phyloP scores from a whole-genome alignment of 2,329 filamentous ascomycete genomes.

The Biscogniauxia marginata region DNA sequence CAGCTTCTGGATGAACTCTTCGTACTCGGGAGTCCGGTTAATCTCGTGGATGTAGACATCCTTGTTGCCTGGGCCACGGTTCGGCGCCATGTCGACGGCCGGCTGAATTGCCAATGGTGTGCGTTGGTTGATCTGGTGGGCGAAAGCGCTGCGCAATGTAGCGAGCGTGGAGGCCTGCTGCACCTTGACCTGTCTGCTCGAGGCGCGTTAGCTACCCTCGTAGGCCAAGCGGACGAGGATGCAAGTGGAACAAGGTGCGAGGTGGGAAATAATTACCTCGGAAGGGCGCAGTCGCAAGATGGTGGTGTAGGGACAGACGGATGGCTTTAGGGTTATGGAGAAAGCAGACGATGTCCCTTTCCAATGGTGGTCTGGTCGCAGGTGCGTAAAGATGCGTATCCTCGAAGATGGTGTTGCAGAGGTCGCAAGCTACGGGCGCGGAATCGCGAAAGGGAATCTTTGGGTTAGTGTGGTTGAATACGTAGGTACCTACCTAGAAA shows the following conservation, averaged over 20 bases:
- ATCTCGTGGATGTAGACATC: conserved; percentile 41
- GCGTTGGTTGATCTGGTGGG: background rate
- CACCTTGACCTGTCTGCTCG: background rate
- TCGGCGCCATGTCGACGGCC: conserved; percentile 28
- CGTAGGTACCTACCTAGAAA: background rate
- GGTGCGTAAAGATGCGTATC: background rate
- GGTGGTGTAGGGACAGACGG: background rate
- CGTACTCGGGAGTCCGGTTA: conserved; percentile 67
- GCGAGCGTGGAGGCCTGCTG: background rate
- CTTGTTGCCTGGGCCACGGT: conserved; percentile 27
- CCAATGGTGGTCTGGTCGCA: background rate
- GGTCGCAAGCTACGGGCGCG: background rate
- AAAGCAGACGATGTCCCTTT: background rate
- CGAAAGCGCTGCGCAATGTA: background rate
- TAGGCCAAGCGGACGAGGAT: background rate
- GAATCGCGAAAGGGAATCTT: background rate
- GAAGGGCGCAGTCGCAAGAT: background rate
- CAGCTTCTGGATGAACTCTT: conserved; percentile 74
- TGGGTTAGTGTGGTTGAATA: background rate
- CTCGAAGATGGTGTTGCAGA: background rate
- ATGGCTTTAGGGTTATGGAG: background rate
- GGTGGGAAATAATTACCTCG: background rate
- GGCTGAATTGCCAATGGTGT: background rate
- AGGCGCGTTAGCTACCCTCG: background rate
- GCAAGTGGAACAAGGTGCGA: background rate